phyloP scores from a whole-genome alignment of 768 basidiomycete genomes.

The Punctularia strigosozonata region DNA sequence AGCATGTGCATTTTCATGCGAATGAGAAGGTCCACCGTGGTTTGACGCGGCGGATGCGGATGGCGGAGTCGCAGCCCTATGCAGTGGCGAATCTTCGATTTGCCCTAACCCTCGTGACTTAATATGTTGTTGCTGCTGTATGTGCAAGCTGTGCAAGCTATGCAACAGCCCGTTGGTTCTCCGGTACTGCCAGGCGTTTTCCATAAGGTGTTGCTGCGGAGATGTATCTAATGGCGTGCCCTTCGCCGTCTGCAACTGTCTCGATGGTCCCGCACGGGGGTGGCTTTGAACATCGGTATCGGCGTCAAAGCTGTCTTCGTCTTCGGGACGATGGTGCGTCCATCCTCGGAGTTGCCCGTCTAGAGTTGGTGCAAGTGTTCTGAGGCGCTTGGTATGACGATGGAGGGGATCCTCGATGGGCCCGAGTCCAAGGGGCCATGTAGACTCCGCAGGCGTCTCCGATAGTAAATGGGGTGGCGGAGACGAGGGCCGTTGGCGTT shows the following conservation, averaged over 20 bases:
- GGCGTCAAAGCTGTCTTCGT: constrained; percentile 14
- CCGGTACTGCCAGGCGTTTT: constrained; percentile 34
- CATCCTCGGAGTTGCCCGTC: constrained; percentile 43
- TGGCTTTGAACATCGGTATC: neutral
- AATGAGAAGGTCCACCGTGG: neutral
- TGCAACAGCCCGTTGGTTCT: constrained; percentile 54
- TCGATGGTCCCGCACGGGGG: neutral
- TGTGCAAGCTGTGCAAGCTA: constrained; percentile 61
- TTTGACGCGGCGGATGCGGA: neutral
- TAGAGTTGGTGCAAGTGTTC: constrained; percentile 37
- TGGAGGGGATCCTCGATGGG: constrained; percentile 16
- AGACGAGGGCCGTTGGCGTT: constrained; percentile 36
- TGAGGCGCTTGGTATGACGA: constrained; percentile 39
- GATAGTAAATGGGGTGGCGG: constrained; percentile 29
- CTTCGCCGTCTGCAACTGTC: no score
- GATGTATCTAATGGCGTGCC: no score
- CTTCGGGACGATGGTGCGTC: no score
- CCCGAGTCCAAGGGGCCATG: neutral
- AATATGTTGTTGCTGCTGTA: constrained; percentile 54
- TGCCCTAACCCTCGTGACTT: no score
- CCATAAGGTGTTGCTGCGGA: no score
- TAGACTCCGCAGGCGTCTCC: neutral
- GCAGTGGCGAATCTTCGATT: no score
- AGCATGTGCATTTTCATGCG: neutral
- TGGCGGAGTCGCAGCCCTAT: no score